Conservation (phyloP, 805 yeast genomes). For the Kuraishia ogatae region DNA sequence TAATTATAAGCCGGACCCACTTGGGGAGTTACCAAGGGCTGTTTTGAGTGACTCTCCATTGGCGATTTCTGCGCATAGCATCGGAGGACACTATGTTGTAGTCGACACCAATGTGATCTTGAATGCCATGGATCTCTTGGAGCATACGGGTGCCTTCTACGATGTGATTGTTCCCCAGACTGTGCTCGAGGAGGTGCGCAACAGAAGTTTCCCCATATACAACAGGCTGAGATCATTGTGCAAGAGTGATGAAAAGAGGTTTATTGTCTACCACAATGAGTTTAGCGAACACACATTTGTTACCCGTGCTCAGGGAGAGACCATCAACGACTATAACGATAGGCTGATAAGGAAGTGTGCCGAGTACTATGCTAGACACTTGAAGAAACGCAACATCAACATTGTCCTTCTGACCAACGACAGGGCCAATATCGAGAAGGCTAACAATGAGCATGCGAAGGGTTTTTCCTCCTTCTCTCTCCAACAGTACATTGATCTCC, state of each 20-base stretch:
- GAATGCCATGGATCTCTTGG: conserved; percentile 85
- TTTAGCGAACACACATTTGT: conserved; percentile 67
- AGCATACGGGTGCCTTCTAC: conserved; percentile 62
- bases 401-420: conserved; percentile 72
- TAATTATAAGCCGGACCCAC: conserved; percentile 50
- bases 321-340: conserved; percentile 86
- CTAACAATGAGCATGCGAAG: conserved; percentile 19
- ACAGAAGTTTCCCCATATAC: conserved; percentile 81
- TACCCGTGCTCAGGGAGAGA: conserved; percentile 53
- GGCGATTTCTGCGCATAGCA: conserved; percentile 24
- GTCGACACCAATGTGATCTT: conserved; percentile 84
- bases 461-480: conserved; percentile 33
- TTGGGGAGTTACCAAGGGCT: conserved; percentile 57
- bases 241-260: conserved; percentile 70
- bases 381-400: conserved; percentile 33
- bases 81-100: conserved; percentile 73
- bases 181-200: conserved; percentile 87
- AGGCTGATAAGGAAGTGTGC: conserved; percentile 76
- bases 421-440: conserved; percentile 49
- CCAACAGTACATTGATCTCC: conserved; percentile 57
- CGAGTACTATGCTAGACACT: conserved; percentile 64
- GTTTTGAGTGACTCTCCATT: conserved; percentile 60
- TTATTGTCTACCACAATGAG: conserved; percentile 90
- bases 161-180: conserved; percentile 96
- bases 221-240: conserved; percentile 73